phyloP scores from a whole-genome alignment of 2,329 filamentous ascomycete species.

The Fusarium nodosum region DNA sequence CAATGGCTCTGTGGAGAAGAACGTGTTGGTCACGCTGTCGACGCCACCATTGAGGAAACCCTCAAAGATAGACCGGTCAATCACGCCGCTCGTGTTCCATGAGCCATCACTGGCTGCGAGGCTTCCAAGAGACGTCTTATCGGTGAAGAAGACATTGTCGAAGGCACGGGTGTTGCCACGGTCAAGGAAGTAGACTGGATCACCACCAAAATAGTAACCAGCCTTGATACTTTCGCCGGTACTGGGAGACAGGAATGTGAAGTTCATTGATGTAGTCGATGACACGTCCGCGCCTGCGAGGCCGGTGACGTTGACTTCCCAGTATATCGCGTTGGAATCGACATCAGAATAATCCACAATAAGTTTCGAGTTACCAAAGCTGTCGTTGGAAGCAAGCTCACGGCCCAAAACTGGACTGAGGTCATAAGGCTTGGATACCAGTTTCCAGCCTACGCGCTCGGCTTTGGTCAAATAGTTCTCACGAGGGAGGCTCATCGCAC shows the following conservation, averaged over 20 bases:
- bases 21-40: constrained; percentile 52
- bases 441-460: constrained; percentile 64
- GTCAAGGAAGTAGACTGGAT: constrained; percentile 50
- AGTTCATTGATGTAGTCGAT: constrained; percentile 48
- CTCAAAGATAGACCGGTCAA: constrained; percentile 55
- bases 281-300: constrained; percentile 40
- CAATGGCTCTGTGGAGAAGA: constrained; percentile 51
- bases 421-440: constrained; percentile 65
- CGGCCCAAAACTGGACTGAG: constrained; percentile 61
- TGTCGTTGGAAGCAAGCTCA: constrained; percentile 59
- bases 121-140: constrained; percentile 49
- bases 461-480: constrained; percentile 65
- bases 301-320: constrained; percentile 66
- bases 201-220: constrained; percentile 49
- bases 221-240: constrained; percentile 49
- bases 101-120: constrained; percentile 26
- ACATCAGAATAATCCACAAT: constrained; percentile 62
- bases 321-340: constrained; percentile 63
- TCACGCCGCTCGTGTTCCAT: constrained; percentile 52
- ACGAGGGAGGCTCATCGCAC: constrained; percentile 58
- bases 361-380: constrained; percentile 63
- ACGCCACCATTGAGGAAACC: constrained; percentile 54
- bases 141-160: constrained; percentile 53
- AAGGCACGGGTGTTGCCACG: constrained; percentile 49
- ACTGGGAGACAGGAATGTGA: constrained; percentile 46